Base-by-base conservation (phyloP, 2,329 filamentous ascomycete genomes). In the Alternaria sp. region DNA sequence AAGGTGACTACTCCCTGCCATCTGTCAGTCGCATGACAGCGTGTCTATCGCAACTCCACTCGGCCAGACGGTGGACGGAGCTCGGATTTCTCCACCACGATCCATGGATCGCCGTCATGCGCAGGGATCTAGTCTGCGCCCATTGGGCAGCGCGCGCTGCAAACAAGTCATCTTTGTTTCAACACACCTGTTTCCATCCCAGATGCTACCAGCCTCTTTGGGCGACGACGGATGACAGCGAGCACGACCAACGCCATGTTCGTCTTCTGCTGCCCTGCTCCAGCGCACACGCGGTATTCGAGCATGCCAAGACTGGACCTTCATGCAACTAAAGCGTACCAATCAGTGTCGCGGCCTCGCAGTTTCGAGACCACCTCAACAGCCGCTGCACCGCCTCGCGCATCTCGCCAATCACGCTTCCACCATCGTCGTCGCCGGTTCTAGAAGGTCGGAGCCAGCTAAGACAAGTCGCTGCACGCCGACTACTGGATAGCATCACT, bases 341-440 rank as follows among this genome's bases (percentile, higher is more conserved):
- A 75, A 73, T 71, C 65, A 68, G 23, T 59, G 54, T 54, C 62
- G 61, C 57, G 57, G 40, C 66, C 59, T 61, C 44, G 30, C 46
- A 45, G 43, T 62, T 64, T 66, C 59, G 58, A 67, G 47, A 59
- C 58, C 45, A 55, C 69, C 63, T 66, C 73, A 71, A 57, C 68
- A 75, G 67, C 71, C 74, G 72, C 73, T 72, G 72, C 74, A 75
- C 74, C 69, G 74, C 74, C 74, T 73, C 74, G 62, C 26, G 55
- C 58, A 21, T 57, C 11, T 26, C 49, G 54, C 64, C 68, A 69
- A 70, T 69, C 52, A 66, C 55, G 13, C 17, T 26, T 44, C 57
- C 54, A 40, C 43, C 58, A 36, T 57, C 52, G 28, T 56, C 55
- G 59, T 40, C 68, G 28, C 54, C 45, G 46, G 55, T 73, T 74